Evolutionary conservation across 257 asterid species (phyloP).

Genomic region (Lantana camara): DNA sequence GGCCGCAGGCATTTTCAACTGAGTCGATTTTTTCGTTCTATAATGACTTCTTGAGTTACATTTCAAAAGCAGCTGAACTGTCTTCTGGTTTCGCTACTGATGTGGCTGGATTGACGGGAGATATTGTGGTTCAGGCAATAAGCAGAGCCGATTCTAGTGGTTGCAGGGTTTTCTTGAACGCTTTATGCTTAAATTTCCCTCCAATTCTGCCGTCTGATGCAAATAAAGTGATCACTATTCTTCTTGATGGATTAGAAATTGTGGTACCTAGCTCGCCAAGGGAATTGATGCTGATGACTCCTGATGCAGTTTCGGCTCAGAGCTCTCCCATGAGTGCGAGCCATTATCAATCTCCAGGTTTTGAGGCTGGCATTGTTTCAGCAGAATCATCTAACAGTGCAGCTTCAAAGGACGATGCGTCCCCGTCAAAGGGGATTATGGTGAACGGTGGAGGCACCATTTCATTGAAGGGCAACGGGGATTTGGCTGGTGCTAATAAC

Average conservation of each 20-base stretch:
- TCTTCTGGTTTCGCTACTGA: constrained; percentile 70
- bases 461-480: constrained; percentile 74
- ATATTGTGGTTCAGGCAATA: constrained; percentile 59
- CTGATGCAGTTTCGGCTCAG: constrained; percentile 54
- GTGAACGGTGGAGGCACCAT: constrained; percentile 53
- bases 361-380: constrained; percentile 39
- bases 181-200: constrained; percentile 67
- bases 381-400: constrained; percentile 45
- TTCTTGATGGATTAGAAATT: constrained; percentile 71
- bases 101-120: constrained; percentile 79
- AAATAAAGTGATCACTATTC: constrained; percentile 54
- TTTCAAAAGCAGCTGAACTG: constrained; percentile 57
- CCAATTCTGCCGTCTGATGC: constrained; percentile 75
- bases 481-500: constrained; percentile 46
- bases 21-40: constrained; percentile 71
- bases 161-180: constrained; percentile 61
- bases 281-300: constrained; percentile 39
- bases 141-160: constrained; percentile 44
- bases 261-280: constrained; percentile 54
- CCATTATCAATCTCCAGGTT: constrained; percentile 53
- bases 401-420: constrained; percentile 44
- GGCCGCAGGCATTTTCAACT: constrained; percentile 82
- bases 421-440: constrained; percentile 38
- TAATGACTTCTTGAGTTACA: constrained; percentile 56
- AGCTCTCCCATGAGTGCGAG: constrained; percentile 59